Conservation (phyloP, 257 asterid species). For the Solanum chaucha region DNA sequence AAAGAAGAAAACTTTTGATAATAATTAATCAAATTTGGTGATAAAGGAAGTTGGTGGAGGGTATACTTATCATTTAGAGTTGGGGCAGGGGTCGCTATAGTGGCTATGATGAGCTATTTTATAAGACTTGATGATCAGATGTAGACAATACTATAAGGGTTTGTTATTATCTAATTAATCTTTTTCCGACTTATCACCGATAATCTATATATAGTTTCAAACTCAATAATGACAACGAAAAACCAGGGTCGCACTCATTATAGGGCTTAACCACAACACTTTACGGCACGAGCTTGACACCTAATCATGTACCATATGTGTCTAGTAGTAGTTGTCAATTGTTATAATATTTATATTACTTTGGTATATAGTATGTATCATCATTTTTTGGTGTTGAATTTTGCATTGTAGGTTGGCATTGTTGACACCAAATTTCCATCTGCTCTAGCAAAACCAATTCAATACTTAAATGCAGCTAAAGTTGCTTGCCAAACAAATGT, state of each 20-base stretch:
- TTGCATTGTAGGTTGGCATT: conserved; percentile 21
- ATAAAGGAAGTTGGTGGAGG: background rate
- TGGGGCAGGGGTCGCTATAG: background rate
- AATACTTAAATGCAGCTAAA: conserved; percentile 29
- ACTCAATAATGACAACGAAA: background rate
- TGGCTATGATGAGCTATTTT: background rate
- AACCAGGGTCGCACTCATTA: background rate
- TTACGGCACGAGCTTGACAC: background rate
- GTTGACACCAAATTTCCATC: background rate
- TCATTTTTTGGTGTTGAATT: background rate
- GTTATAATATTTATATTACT: too few species aligned
- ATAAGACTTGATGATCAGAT: fast-evolving
- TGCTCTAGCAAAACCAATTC: conserved; percentile 15
- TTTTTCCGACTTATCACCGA: background rate
- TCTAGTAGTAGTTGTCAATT: too few species aligned
- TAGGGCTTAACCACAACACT: background rate
- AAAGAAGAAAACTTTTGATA: background rate
- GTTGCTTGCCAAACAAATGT: conserved; percentile 26
- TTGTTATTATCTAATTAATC: background rate
- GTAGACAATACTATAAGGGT: fast-evolving
- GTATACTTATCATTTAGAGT: background rate
- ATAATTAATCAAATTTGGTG: background rate
- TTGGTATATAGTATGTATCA: background rate
- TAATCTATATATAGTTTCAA: background rate
- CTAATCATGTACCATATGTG: too few species aligned